A percentile compares a stretch with the other conserved stretches of the same genome.
Evolutionary conservation across 352 stramenopile genomes (phyloP).

Genomic region (Ophiocytium majus): DNA sequence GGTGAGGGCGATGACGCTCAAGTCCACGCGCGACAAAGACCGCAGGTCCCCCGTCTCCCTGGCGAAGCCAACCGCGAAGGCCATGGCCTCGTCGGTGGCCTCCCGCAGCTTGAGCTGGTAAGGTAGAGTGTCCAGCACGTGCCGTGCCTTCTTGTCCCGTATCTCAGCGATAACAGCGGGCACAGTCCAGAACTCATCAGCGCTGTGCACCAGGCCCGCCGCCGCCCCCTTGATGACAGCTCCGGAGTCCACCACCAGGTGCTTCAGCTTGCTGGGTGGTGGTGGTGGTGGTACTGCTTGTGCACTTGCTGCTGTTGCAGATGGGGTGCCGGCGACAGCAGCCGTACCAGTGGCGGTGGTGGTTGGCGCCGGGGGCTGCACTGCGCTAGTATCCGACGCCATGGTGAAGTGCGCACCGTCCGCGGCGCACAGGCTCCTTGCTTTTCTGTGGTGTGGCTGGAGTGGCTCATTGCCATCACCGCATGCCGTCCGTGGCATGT

Average conservation of each 20-base stretch:
- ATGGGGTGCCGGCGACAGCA: no score
- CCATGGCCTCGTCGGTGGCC: conserved; percentile 61
- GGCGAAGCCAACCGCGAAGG: conserved; percentile 49
- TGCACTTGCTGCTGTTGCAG: no score
- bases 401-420: no score
- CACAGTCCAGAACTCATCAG: conserved; percentile 57
- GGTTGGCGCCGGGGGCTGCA: no score
- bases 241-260: conserved; percentile 51
- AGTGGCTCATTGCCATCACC: no score
- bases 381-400: no score
- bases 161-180: conserved; percentile 67
- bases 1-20: conserved; percentile 53
- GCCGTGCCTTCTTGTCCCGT: conserved; percentile 66
- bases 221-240: conserved; percentile 51
- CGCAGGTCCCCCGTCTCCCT: conserved; percentile 55
- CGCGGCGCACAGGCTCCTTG: no score
- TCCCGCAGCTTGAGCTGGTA: conserved; percentile 65
- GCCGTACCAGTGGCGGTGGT: no score
- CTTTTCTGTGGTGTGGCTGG: no score
- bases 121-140: conserved; percentile 64
- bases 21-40: conserved; percentile 47
- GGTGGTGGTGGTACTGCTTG: no score
- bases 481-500: no score
- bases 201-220: conserved; percentile 12
- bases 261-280: conserved; percentile 34